Evolutionary conservation across 306 rosid species (phyloP).

Genomic region (Citrullus mucosospermus): DNA sequence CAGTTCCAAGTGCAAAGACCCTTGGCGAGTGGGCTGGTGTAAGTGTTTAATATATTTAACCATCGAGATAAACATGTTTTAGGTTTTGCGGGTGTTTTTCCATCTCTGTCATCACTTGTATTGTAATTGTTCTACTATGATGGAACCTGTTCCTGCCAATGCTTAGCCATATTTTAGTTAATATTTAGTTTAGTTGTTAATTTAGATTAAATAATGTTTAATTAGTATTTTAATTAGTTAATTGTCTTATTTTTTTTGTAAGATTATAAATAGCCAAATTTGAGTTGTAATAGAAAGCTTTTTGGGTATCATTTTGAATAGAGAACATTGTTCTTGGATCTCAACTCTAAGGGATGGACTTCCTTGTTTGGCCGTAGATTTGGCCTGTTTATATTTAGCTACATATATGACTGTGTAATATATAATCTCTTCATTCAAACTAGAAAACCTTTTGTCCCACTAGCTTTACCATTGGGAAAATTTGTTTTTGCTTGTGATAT

Average conservation of each 20-base stretch:
- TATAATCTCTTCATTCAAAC: not conserved
- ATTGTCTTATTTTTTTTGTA: too few species aligned
- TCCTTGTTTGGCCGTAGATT: too few species aligned
- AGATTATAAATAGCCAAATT: too few species aligned
- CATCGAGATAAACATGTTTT: not conserved
- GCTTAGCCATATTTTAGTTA: too few species aligned
- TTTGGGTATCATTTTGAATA: too few species aligned
- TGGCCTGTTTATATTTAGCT: not conserved
- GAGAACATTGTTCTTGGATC: too few species aligned
- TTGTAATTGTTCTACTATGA: not conserved
- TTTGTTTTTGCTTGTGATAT: not conserved
- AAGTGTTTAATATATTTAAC: constrained; percentile 22
- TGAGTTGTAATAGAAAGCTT: too few species aligned
- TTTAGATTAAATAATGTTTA: too few species aligned
- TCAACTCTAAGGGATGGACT: too few species aligned
- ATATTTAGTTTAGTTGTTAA: too few species aligned
- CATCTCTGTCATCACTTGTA: not conserved
- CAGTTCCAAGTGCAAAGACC: constrained; percentile 76
- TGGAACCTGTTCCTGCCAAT: not conserved
- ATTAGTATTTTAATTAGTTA: too few species aligned
- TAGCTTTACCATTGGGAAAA: not conserved
- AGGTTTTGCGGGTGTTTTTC: not conserved
- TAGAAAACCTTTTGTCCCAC: not conserved
- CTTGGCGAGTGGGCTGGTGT: constrained; percentile 98
- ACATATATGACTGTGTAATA: too few species aligned